Evolutionary conservation across 2,329 filamentous ascomycete genomes (phyloP), one percentile per base, ranked within the genome.

Genomic region (Leptographium galeiforme): DNA sequence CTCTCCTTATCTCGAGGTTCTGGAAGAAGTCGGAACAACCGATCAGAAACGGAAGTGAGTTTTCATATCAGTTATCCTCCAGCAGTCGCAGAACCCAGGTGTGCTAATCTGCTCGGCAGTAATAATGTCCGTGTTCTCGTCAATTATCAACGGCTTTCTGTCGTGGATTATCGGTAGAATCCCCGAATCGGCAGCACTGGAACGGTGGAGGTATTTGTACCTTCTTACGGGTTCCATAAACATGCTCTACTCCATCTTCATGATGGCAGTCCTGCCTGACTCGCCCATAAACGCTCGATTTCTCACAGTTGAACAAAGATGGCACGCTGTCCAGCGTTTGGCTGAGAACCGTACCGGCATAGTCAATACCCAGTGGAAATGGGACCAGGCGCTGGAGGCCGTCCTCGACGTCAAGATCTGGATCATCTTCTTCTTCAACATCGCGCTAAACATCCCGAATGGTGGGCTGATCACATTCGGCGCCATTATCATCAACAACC

Each of bases 121-220:
- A 57, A 59, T 63, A 2, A 56, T 64, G 33, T 61, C 61, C 25
- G 58, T 62, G 40, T 64, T 66, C 18, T 55, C 53, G 32, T 55
- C 53, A 33, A 40, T 55, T 18, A 33, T 55, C 39, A 55, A 55
- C 38, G 56, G 56, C 30, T 53, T 56, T 16, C 46, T 53, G 62
- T 66, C 76, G 0, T 83, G 78, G 53, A 79, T 73, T 0, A 82
- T 84, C 47, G 80, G 81, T 1, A 71, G 81, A 57, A 79, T 80
- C 58, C 68, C 71, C 41, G 78, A 76, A 14, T 67, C 70, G 1
- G 68, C 85, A 19, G 70, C 74, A 0, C 76, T 74, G 0, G 32
- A 13, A 11, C 46, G 46, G 3, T 86, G 82, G 82, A 79, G 78
- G 61, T 85, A 82, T 57, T 81, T 85, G 53, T 86, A 86, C 61